Percentiles rank a stretch among this genome's conserved stretches.
phyloP scores from a whole-genome alignment of 768 basidiomycete species.

The Xerocomus brunneocitrinus region DNA sequence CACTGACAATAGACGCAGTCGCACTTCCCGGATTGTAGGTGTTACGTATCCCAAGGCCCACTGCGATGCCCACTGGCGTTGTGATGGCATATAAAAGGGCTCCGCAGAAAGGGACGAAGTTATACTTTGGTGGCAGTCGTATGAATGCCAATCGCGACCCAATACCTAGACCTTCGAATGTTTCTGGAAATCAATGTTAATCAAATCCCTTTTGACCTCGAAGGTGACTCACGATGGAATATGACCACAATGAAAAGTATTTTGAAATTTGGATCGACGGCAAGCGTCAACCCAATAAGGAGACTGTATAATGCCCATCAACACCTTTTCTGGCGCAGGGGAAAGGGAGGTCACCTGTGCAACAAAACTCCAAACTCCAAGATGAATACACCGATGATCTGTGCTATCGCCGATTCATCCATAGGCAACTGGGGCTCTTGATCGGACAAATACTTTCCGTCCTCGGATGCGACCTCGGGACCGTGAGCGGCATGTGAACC shows the following conservation, averaged over 20 bases:
- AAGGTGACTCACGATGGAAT: conserved; percentile 74
- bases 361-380: conserved; percentile 91
- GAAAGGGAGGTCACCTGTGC: conserved; percentile 50
- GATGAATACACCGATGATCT: conserved; percentile 83
- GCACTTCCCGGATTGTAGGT: conserved; percentile 80
- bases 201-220: not conserved
- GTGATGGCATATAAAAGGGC: conserved; percentile 69
- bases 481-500: conserved; percentile 67
- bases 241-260: conserved; percentile 85
- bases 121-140: conserved; percentile 49
- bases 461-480: conserved; percentile 41
- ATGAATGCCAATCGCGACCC: conserved; percentile 86
- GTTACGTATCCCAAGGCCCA: conserved; percentile 67
- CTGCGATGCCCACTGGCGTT: conserved; percentile 86
- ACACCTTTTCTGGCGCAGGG: not conserved
- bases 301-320: conserved; percentile 40
- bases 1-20: conserved; percentile 77
- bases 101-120: conserved; percentile 53
- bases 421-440: conserved; percentile 23
- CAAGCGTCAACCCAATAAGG: conserved; percentile 86
- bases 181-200: conserved; percentile 47
- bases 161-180: conserved; percentile 90
- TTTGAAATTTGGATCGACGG: conserved; percentile 79
- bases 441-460: conserved; percentile 21
- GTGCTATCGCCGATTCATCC: conserved; percentile 51